phyloP scores from a whole-genome alignment of 2,329 filamentous ascomycete species.

The Scytalidium lignicola region DNA sequence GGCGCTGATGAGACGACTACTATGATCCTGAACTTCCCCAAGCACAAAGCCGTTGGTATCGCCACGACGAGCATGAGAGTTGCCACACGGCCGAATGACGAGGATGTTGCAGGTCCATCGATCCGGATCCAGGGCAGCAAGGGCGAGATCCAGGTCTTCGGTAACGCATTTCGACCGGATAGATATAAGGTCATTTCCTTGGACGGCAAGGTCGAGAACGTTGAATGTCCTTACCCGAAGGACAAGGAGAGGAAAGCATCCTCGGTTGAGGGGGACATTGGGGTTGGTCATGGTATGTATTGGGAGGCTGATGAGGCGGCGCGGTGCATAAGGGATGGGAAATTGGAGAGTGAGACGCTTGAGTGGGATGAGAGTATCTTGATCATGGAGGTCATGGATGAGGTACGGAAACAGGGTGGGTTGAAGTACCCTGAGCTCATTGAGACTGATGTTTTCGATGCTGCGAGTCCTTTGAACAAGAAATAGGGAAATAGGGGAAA shows the following conservation, averaged over 20 bases:
- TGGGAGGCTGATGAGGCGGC: slow-evolving; percentile 68
- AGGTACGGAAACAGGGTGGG: slow-evolving; percentile 57
- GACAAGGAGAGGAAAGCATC: slow-evolving; percentile 18
- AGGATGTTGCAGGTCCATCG: slow-evolving; percentile 45
- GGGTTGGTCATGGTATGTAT: slow-evolving; percentile 59
- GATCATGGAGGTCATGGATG: slow-evolving; percentile 70
- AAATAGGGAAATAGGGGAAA: not conserved
- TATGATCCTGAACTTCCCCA: slow-evolving; percentile 57
- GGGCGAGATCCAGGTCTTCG: slow-evolving; percentile 61
- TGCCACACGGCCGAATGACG: slow-evolving; percentile 35
- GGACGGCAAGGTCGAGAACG: slow-evolving; percentile 28
- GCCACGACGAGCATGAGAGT: slow-evolving; percentile 48
- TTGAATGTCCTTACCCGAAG: slow-evolving; percentile 38
- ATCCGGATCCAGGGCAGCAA: slow-evolving; percentile 60
- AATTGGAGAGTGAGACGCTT: slow-evolving; percentile 54
- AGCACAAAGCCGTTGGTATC: slow-evolving; percentile 54
- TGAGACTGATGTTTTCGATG: slow-evolving; percentile 54
- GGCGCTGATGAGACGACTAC: slow-evolving; percentile 60
- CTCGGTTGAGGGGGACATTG: slow-evolving; percentile 1
- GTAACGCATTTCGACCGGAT: slow-evolving; percentile 52
- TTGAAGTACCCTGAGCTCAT: slow-evolving; percentile 62
- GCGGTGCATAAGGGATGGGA: slow-evolving; percentile 56
- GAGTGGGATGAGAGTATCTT: slow-evolving; percentile 58
- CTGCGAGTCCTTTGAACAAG: slow-evolving; percentile 55
- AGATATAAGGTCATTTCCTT: slow-evolving; percentile 46